These are phyloP conservation scores for Sporothrix humicola DNA, from an alignment of 2,329 filamentous ascomycete species.

Conservation along the genomic window DNA sequence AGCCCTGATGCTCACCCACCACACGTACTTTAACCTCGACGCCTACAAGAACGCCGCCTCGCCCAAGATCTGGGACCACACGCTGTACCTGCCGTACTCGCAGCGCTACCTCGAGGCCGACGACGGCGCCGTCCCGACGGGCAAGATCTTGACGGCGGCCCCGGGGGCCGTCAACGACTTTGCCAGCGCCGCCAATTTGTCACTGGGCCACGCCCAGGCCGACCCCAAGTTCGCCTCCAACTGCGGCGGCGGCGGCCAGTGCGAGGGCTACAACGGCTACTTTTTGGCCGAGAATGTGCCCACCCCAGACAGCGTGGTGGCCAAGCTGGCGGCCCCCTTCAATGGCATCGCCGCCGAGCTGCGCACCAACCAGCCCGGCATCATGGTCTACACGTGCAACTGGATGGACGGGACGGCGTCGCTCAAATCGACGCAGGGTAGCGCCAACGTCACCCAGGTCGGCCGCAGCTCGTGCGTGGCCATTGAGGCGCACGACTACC, in stretches of 20 bases:
- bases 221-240: constrained; percentile 63
- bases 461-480: constrained; percentile 72
- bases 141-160: constrained; percentile 62
- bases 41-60: constrained; percentile 65
- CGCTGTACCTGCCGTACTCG: constrained; percentile 66
- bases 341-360: constrained; percentile 74
- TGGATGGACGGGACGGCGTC: constrained; percentile 58
- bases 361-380: constrained; percentile 70
- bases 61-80: constrained; percentile 64
- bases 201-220: constrained; percentile 65
- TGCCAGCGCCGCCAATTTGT: constrained; percentile 64
- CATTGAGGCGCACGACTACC: constrained; percentile 78
- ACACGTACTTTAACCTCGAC: constrained; percentile 73
- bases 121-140: constrained; percentile 63
- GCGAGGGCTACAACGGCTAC: constrained; percentile 74
- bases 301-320: constrained; percentile 48
- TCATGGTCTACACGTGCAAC: constrained; percentile 74
- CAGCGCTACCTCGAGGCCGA: constrained; percentile 63
- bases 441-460: constrained; percentile 50
- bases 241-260: constrained; percentile 66
- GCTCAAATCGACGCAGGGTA: constrained; percentile 65
- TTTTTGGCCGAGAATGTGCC: constrained; percentile 54
- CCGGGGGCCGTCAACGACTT: constrained; percentile 67
- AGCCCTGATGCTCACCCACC: constrained; percentile 70
- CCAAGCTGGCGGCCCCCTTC: constrained; percentile 64